Percentiles rank a stretch among this genome's conserved stretches.
phyloP scores from a whole-genome alignment of 139 green algal genomes.

The Chloropicon primus region DNA sequence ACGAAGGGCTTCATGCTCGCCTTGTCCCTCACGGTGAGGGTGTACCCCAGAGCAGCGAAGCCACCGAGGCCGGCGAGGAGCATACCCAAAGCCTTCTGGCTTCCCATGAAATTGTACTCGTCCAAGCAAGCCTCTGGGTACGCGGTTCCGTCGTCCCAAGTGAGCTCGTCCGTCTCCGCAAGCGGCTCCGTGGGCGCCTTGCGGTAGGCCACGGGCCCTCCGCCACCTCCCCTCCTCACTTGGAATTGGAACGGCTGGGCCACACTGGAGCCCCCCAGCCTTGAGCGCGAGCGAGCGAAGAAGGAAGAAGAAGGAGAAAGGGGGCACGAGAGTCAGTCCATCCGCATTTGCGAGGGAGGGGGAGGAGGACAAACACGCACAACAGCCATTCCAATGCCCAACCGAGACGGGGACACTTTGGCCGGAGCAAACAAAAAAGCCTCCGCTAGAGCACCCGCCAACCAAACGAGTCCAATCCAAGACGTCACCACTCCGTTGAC shows the following conservation, averaged over 20 bases:
- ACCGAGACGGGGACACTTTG: no score
- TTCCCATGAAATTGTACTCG: constrained; percentile 5
- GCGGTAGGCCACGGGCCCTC: neutral
- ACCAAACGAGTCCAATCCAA: no score
- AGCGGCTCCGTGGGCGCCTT: constrained; percentile 12
- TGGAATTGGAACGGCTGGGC: no score
- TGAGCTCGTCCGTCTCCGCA: constrained; percentile 48
- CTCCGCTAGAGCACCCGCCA: no score
- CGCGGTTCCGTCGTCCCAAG: constrained; percentile 51
- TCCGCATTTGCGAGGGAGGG: no score
- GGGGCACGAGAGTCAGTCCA: no score
- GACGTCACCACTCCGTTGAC: no score
- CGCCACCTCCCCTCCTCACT: neutral
- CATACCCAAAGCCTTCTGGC: neutral
- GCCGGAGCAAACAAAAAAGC: no score
- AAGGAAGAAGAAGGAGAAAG: neutral
- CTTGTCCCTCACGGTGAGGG: neutral
- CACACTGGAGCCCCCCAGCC: neutral
- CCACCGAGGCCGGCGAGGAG: neutral
- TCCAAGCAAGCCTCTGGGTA: constrained; percentile 49
- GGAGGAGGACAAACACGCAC: no score
- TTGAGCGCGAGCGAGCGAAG: neutral
- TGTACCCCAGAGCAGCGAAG: neutral
- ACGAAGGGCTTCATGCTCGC: neutral
- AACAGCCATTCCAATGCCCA: no score